Evolutionary conservation across 2,329 filamentous ascomycete genomes (phyloP), one percentile per base, ranked within the genome.

Genomic region (Penicillium carneum): DNA sequence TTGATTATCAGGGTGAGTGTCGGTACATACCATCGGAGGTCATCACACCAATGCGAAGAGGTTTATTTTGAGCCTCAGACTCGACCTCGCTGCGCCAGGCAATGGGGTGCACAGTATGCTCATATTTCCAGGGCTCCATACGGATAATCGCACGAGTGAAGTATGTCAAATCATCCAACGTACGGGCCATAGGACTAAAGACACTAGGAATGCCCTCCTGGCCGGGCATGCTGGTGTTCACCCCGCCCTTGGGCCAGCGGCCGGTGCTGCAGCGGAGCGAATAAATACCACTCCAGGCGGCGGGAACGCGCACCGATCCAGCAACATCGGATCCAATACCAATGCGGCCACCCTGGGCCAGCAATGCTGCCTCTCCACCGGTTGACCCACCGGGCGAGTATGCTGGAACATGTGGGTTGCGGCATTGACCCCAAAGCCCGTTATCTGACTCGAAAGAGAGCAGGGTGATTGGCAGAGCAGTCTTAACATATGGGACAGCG

Each of bases 301-400:
- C 94, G 0, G 93, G 94, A 1, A 86, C 89, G 54, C 93, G 86
- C 5, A 97, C 93, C 16, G 91, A 95, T 33, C 94, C 93, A 14
- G 93, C 93, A 16, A 97, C 93, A 76, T 97, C 93, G 49, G 90
- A 93, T 10, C 93, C 94, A 67, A 97, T 90, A 42, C 93, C 93
- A 62, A 97, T 96, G 41, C 93, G 85, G 47, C 92, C 92, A 39
- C 88, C 89, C 49, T 92, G 85, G 1, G 93, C 93, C 4, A 97
- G 82, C 3, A 97, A 81, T 0, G 93, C 93, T 5, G 86, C 86
- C 78, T 97, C 94, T 63, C 91, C 93, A 43, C 91, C 92, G 4
- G 92, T 96, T 1, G 91, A 95, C 18, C 94, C 94, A 23, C 94
- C 94, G 0, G 93, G 92, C 0, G 91, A 93, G 80, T 96, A 97